Base-by-base conservation (phyloP, 2,329 filamentous ascomycete genomes). In the Epichloe glyceriae region DNA sequence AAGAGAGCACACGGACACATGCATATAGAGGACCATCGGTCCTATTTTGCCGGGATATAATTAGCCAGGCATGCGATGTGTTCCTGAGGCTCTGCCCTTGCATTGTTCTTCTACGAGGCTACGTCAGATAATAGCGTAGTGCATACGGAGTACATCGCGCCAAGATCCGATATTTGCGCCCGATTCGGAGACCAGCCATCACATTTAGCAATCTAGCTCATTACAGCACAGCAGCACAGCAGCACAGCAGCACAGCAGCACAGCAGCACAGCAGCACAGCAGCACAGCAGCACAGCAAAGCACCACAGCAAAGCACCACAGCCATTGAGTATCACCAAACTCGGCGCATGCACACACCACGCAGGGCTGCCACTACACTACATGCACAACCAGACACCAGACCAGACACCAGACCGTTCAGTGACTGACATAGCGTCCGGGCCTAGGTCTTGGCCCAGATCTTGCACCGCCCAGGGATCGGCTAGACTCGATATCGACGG, bases 1-100 rank as follows among this genome's bases (percentile, higher is more conserved):
- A 47, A 12, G 34, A 42, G 40, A 20, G 44, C 44, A 46, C 44
- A 37, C 19, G 47, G 33, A 41, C 48, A 49, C 47, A 49, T 43
- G 47, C 20, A 30, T 30, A 10, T 8, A 8, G 3, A 26, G 26
- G 26, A 26, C 26, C 26, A 8, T 26, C 26, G 26, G 26, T 26
- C 7, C 26, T 2, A 26, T 26, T 26, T 26, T 7, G 26, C 26
- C 26, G 26, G 26, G 26, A 30, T 26, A 22, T 22, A 6, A 22
- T 22, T 22, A 6, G 22, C 22, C 22, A 22, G 22, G 22, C 22
- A 22, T 22, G 22, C 22, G 0, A 26, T 26, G 22, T 26, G 22
- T 26, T 26, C 22, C 22, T 26, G 7, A 26, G 22, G 22, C 22
- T 26, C 26, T 10, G 26, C 7, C 26, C 26, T 30, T 30, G 26